phyloP scores from a whole-genome alignment of 2,329 filamentous ascomycete genomes.

The Ceratocystis ficicola region DNA sequence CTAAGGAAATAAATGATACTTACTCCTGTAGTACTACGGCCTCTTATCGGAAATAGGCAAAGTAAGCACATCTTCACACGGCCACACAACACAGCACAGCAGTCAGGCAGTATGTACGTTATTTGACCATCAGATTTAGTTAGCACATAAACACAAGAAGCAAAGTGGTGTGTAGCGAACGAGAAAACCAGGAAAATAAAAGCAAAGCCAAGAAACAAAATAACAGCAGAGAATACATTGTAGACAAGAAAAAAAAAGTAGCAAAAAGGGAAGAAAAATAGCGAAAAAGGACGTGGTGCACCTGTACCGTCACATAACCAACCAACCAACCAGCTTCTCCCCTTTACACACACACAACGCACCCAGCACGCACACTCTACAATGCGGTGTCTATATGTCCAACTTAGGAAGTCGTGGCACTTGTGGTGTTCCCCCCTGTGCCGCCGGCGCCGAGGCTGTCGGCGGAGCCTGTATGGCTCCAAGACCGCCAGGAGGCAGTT shows the following conservation, averaged over 20 bases:
- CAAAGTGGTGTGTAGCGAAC: constrained; percentile 5
- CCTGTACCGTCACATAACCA: neutral
- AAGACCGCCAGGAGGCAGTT: constrained; percentile 25
- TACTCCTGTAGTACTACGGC: no score
- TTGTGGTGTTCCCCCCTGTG: constrained; percentile 11
- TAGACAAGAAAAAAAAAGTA: constrained; percentile 13
- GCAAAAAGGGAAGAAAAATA: constrained; percentile 14
- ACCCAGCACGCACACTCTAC: neutral
- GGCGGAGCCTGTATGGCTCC: constrained; percentile 8
- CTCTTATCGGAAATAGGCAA: no score
- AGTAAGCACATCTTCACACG: neutral
- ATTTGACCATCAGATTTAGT: neutral
- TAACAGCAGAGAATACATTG: constrained; percentile 9
- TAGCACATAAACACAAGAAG: neutral
- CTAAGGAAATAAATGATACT: no score
- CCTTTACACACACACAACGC: constrained; percentile 9
- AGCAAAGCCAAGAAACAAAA: neutral
- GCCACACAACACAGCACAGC: neutral
- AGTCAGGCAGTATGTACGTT: neutral
- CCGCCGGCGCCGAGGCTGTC: neutral
- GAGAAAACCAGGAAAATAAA: constrained; percentile 7
- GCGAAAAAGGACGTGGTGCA: constrained; percentile 6
- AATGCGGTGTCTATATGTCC: constrained; percentile 13
- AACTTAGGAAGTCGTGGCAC: constrained; percentile 18
- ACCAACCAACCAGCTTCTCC: constrained; percentile 9